Evolutionary conservation across 2,329 filamentous ascomycete genomes (phyloP).

Genomic region (Penicillium expansum): DNA sequence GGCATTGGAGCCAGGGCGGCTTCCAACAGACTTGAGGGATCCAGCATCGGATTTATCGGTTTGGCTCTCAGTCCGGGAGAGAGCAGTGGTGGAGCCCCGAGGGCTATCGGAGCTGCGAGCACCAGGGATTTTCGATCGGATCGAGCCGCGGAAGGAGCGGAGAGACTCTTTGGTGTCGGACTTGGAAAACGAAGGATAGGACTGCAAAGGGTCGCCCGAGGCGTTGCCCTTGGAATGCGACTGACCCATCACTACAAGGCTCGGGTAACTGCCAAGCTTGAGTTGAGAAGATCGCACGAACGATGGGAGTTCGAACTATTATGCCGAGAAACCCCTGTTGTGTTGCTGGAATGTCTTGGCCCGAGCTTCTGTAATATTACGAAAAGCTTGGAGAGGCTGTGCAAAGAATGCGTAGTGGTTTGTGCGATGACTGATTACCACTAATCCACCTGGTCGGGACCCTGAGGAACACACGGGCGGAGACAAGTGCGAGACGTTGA

Average conservation of each 20-base stretch:
- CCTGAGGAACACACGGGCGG: not conserved
- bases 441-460: not conserved
- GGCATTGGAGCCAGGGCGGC: slow-evolving; percentile 39
- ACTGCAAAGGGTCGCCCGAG: slow-evolving; percentile 65
- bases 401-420: not conserved
- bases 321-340: slow-evolving; percentile 24
- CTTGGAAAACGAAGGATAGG: slow-evolving; percentile 86
- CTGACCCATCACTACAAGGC: slow-evolving; percentile 48
- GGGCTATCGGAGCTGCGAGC: slow-evolving; percentile 67
- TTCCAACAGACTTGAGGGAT: slow-evolving; percentile 70
- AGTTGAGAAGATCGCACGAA: slow-evolving; percentile 23
- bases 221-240: slow-evolving; percentile 55
- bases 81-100: slow-evolving; percentile 64
- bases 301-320: slow-evolving; percentile 22
- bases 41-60: slow-evolving; percentile 67
- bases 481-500: not conserved
- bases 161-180: slow-evolving; percentile 92
- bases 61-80: slow-evolving; percentile 59
- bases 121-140: slow-evolving; percentile 87
- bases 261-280: slow-evolving; percentile 35
- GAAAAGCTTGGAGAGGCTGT: slow-evolving; percentile 11
- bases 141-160: slow-evolving; percentile 74
- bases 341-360: slow-evolving; percentile 34
- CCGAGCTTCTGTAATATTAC: slow-evolving; percentile 22
- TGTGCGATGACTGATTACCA: not conserved